Base-by-base conservation (phyloP, 352 stramenopile genomes). In the Phytopythium sindhum region DNA sequence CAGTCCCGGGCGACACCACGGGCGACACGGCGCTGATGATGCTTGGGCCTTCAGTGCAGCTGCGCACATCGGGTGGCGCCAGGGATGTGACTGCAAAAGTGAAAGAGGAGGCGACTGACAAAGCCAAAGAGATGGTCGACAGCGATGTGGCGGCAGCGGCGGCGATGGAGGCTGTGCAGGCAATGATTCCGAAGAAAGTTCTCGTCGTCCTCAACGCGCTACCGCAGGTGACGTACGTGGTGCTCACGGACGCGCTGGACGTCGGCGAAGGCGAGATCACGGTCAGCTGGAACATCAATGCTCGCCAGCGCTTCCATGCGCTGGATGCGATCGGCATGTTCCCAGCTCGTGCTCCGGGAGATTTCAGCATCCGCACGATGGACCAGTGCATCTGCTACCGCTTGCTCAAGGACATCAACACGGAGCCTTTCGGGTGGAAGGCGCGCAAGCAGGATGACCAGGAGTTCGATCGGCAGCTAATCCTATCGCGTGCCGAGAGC, bases 291-390 rank as follows among this genome's bases (percentile, higher is more conserved):
- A 68, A 82, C 29, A 57, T 88, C 14, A 88, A 88, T 39, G 77
- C 79, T 0, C 60, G 50, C 0, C 77, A 84, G 61, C 70, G 79
- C 0, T 88, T 86, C 60, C 77, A 88, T 54, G 77, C 73, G 11
- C 67, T 80, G 4, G 79, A 88, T 55, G 77, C 77, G 5, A 84
- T 88, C 48, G 79, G 77, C 4, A 86, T 88, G 77, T 88, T 88
- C 59, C 73, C 75, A 0, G 73, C 69, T 1, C 66, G 75, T 11
- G 64, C 69, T 10, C 42, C 71, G 0, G 75, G 72, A 2, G 77
- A 82, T 41, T 39, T 65, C 7, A 65, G 33, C 4, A 51, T 70
- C 0, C 70, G 71, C 2, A 77, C 70, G 2, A 85, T 88, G 77
- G 70, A 85, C 15, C 68, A 88, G 21, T 88, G 79, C 26, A 80